Evolutionary conservation across 1,139 yeast species (phyloP), one percentile per base, ranked within the genome.

Genomic region (Protomyces inouyei): DNA sequence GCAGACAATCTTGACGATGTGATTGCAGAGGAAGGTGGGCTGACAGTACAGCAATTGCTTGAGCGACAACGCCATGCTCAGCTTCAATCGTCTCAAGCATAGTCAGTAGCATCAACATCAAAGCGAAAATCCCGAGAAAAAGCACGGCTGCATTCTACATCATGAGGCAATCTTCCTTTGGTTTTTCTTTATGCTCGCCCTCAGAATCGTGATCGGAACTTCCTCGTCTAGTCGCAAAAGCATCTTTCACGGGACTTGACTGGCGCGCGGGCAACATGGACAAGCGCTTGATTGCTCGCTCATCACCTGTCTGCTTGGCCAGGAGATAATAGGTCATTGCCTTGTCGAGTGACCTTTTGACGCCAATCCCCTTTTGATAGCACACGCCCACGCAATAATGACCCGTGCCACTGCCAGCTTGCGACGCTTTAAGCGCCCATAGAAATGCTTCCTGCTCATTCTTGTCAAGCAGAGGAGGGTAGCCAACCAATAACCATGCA

Each of bases 401-500:
- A 0, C 96, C 98, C 74, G 89, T 90, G 23, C 91, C 82, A 36
- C 82, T 79, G 23, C 88, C 88, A 57, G 84, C 77, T 64, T 81
- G 78, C 0, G 98, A 97, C 0, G 98, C 93, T 69, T 90, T 80
- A 66, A 83, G 78, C 0, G 97, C 97, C 98, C 98, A 93, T 72
- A 89, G 95, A 75, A 87, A 93, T 0, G 97, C 96, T 75, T 92
- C 97, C 65, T 78, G 82, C 68, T 87, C 90, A 74, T 92, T 95
- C 68, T 84, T 83, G 16, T 86, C 87, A 69, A 93, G 80, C 67
- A 85, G 85, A 21, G 93, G 92, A 52, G 88, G 93, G 52, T 89
- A 86, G 0, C 98, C 98, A 40, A 90, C 87, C 74, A 92, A 80
- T 74, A 91, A 93, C 98, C 98, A 93, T 1, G 97, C 97, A 75